A percentile compares a stretch with the other conserved stretches of the same genome.
These are phyloP conservation scores for Cryptosporidium muris DNA, from an alignment of 169 alveolate genomes.

Conservation along the genomic window DNA sequence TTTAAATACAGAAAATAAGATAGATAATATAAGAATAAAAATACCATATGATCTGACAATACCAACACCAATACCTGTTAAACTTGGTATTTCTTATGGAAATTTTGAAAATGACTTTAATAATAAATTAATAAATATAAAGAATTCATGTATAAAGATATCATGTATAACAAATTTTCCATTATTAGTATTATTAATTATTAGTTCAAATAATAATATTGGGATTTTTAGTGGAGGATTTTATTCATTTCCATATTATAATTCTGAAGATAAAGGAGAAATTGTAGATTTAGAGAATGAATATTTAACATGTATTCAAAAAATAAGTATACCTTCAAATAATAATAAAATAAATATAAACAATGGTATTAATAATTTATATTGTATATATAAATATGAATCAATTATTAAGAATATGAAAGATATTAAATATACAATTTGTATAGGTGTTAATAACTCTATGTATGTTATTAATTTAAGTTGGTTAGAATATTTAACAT, in stretches of 20 bases:
- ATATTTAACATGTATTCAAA: slow-evolving; percentile 2
- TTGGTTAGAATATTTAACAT: slow-evolving; percentile 39
- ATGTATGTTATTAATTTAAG: slow-evolving; percentile 10
- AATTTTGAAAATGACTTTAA: neutral
- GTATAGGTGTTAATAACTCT: neutral
- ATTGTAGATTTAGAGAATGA: neutral
- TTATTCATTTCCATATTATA: slow-evolving; percentile 24
- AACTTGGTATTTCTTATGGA: slow-evolving; percentile 6
- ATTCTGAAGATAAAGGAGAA: neutral
- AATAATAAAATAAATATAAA: neutral
- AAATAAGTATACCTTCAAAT: neutral
- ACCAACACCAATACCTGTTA: slow-evolving; percentile 6
- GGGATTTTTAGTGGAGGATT: slow-evolving; percentile 35
- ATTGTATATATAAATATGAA: neutral
- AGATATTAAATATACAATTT: neutral
- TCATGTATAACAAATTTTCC: slow-evolving; percentile 40
- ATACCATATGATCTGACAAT: neutral
- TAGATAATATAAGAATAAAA: slow-evolving; percentile 5
- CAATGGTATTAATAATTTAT: neutral
- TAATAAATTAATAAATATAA: neutral
- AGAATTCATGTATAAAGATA: neutral
- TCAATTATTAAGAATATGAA: too few relatives aligned
- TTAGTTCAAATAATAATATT: slow-evolving; percentile 21
- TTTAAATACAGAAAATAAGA: slow-evolving; percentile 14
- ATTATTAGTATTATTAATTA: slow-evolving; percentile 23